phyloP scores from a whole-genome alignment of 495 filamentous ascomycete species.

The Hyaloscypha bicolor region DNA sequence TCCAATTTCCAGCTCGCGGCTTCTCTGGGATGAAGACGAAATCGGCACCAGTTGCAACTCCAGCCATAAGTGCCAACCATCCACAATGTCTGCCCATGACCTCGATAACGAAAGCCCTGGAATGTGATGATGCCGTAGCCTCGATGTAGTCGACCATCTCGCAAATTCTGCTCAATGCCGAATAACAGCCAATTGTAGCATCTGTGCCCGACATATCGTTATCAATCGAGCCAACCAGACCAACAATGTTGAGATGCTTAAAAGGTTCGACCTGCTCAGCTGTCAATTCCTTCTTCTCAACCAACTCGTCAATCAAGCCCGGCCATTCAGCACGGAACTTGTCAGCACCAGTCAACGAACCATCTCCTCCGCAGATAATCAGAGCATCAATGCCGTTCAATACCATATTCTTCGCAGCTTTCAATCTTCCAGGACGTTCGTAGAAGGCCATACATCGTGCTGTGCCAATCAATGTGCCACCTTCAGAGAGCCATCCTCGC shows the following conservation, averaged over 20 bases:
- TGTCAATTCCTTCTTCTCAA: slow-evolving; percentile 67
- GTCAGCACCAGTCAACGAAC: slow-evolving; percentile 95
- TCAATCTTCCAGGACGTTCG: slow-evolving; percentile 78
- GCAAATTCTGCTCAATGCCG: slow-evolving; percentile 88
- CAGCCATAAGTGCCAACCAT: slow-evolving; percentile 96
- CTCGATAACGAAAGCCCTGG: slow-evolving; percentile 95
- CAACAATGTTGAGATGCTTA: slow-evolving; percentile 89
- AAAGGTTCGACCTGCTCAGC: slow-evolving; percentile 70
- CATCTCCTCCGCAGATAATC: slow-evolving; percentile 96
- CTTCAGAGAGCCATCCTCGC: slow-evolving; percentile 89
- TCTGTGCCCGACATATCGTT: slow-evolving; percentile 98
- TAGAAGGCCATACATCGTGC: slow-evolving; percentile 89
- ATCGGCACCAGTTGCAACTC: slow-evolving; percentile 92
- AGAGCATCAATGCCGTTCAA: slow-evolving; percentile 91
- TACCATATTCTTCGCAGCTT: slow-evolving; percentile 91
- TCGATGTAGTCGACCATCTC: slow-evolving; percentile 96
- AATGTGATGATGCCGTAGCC: slow-evolving; percentile 95
- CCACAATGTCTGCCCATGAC: slow-evolving; percentile 99
- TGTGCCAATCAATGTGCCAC: slow-evolving; percentile 95
- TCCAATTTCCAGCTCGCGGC: slow-evolving; percentile 85
- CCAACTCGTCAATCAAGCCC: slow-evolving; percentile 78
- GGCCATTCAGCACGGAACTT: slow-evolving; percentile 93
- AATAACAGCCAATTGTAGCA: slow-evolving; percentile 97
- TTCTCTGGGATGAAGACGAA: slow-evolving; percentile 98
- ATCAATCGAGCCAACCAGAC: slow-evolving; percentile 95